Percentiles rank a stretch among this genome's conserved stretches.
Conservation (phyloP, 495 filamentous ascomycete species). For the Pseudevernia furfuracea region DNA sequence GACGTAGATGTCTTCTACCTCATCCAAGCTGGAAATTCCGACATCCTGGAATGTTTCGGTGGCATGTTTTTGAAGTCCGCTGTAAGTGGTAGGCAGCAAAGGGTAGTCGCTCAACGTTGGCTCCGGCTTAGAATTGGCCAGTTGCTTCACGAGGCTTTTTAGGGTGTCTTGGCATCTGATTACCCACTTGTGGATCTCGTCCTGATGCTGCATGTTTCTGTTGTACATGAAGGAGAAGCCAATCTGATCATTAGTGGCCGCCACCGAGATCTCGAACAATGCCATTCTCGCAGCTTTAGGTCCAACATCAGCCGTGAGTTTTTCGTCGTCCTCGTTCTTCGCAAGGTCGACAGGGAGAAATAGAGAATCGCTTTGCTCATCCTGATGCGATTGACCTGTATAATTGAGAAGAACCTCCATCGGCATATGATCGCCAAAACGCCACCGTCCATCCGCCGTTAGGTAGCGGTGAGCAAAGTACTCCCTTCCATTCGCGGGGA, state of each 20-base stretch:
- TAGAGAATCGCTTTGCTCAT: conserved; percentile 53
- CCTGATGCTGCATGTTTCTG: conserved; percentile 50
- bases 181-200: conserved; percentile 53
- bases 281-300: conserved; percentile 50
- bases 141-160: conserved; percentile 39
- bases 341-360: conserved; percentile 50
- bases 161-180: conserved; percentile 50
- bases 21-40: conserved; percentile 36
- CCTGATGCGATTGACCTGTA: conserved; percentile 53
- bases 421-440: conserved; percentile 46
- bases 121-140: conserved; percentile 42
- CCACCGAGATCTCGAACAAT: conserved; percentile 57
- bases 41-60: conserved; percentile 39
- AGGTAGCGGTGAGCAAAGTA: conserved; percentile 46
- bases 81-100: conserved; percentile 53
- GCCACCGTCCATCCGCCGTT: conserved; percentile 36
- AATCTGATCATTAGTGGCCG: conserved; percentile 51
- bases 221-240: conserved; percentile 63
- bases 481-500: conserved; percentile 43
- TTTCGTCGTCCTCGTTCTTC: conserved; percentile 38
- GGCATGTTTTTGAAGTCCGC: conserved; percentile 39
- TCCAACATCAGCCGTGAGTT: conserved; percentile 51
- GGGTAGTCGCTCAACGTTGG: conserved; percentile 56
- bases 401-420: conserved; percentile 70
- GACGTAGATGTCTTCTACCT: conserved; percentile 56